These are phyloP conservation scores for Diaporthe batatas DNA, from an alignment of 2,329 filamentous ascomycete species.

Conservation along the genomic window DNA sequence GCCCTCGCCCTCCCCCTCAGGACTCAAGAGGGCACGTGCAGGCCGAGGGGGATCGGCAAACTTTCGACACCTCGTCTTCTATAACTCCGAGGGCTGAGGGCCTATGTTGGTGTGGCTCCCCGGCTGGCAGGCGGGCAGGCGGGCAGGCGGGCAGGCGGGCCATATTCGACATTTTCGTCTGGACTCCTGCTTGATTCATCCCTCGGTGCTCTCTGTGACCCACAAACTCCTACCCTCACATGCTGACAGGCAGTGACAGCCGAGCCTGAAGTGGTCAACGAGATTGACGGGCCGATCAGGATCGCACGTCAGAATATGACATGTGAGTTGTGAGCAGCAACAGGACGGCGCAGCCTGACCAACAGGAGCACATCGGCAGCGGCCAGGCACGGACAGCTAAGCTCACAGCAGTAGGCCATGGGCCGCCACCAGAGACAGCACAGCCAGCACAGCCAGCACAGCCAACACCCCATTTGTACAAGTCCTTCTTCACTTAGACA, in stretches of 20 bases:
- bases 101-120: background rate
- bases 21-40: conserved; percentile 20
- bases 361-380: background rate
- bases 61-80: conserved; percentile 20
- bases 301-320: conserved; percentile 23
- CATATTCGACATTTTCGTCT: conserved; percentile 22
- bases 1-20: background rate
- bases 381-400: background rate
- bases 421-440: background rate
- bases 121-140: no score
- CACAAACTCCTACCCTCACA: background rate
- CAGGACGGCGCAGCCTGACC: background rate
- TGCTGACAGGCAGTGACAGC: conserved; percentile 28
- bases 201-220: conserved; percentile 7
- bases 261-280: conserved; percentile 27
- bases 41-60: background rate
- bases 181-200: conserved; percentile 13
- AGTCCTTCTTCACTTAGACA: background rate
- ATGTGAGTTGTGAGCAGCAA: conserved; percentile 22
- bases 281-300: conserved; percentile 31
- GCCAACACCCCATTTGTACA: background rate
- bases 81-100: conserved; percentile 21
- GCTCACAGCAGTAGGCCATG: background rate
- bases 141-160: no score
- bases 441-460: background rate